Evolutionary conservation across 352 stramenopile species (phyloP).

Genomic region (Elongisporangium undulatum): DNA sequence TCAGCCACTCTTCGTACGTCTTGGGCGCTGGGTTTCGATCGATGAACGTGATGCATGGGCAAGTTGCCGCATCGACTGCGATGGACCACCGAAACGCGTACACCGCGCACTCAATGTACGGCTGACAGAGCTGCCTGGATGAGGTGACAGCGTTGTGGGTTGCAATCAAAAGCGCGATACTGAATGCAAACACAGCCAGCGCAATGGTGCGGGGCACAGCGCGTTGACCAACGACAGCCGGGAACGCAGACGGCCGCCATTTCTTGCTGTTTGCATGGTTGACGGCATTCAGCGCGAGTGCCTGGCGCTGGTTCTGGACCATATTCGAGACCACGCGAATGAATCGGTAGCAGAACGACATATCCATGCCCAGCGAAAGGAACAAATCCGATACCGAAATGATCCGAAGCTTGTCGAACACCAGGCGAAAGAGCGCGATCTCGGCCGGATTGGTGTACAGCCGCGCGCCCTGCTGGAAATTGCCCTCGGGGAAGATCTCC

Average conservation of each 20-base stretch:
- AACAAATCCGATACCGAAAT: constrained; percentile 7
- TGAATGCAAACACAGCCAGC: neutral
- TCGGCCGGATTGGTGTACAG: constrained; percentile 9
- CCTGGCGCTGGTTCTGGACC: neutral
- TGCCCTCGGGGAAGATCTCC: constrained; percentile 4
- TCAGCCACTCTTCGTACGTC: constrained; percentile 12
- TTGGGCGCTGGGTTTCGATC: constrained; percentile 13
- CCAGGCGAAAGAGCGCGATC: constrained; percentile 12
- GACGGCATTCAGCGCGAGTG: too few relatives aligned
- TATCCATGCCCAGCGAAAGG: constrained; percentile 14
- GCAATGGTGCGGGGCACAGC: constrained; percentile 9
- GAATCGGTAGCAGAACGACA: constrained; percentile 18
- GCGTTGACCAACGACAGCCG: neutral
- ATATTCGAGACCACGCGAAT: constrained; percentile 8
- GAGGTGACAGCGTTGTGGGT: neutral
- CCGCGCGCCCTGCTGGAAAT: constrained; percentile 11
- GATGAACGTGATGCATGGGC: constrained; percentile 29
- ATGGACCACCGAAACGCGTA: neutral
- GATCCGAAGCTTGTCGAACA: constrained; percentile 17
- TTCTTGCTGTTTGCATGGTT: neutral
- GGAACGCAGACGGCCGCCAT: too few relatives aligned
- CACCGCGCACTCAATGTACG: neutral
- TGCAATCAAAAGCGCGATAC: neutral
- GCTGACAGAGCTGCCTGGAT: neutral
- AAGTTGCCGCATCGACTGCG: constrained; percentile 3